phyloP scores from a whole-genome alignment of 495 filamentous ascomycete species.

The Lindgomyces ingoldianus region DNA sequence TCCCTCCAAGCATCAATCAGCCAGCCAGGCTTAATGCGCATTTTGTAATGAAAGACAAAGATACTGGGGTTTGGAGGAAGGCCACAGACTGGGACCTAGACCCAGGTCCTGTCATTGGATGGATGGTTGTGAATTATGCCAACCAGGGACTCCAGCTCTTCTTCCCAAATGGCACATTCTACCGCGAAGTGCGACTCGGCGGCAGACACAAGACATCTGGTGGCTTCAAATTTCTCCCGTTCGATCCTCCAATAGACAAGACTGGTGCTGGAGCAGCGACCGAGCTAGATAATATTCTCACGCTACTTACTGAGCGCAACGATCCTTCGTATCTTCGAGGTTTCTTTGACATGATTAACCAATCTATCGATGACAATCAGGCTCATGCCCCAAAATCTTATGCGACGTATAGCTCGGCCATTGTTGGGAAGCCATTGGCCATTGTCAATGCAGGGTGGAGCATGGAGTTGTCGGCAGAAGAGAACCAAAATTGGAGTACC shows the following conservation, averaged over 20 bases:
- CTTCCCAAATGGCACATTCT: constrained; percentile 44
- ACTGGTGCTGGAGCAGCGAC: neutral
- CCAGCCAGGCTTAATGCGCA: neutral
- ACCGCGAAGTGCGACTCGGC: constrained; percentile 51
- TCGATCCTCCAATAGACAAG: neutral
- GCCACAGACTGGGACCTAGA: neutral
- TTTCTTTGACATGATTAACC: neutral
- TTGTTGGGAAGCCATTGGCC: neutral
- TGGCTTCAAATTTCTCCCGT: constrained; percentile 2
- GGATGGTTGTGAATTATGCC: neutral
- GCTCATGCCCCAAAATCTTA: neutral
- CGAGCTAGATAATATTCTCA: neutral
- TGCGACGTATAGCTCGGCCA: neutral
- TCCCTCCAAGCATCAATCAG: neutral
- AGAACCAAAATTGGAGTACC: too few species aligned
- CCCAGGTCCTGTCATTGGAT: too few species aligned
- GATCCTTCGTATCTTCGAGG: neutral
- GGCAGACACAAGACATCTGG: constrained; percentile 32
- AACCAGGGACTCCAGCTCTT: neutral
- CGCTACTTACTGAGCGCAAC: neutral
- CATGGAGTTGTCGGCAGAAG: too few species aligned
- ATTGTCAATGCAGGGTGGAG: neutral
- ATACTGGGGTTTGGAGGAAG: neutral
- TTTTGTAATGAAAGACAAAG: neutral
- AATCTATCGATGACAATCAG: neutral